Percentiles rank a stretch among this genome's conserved stretches.
Conservation (phyloP, 495 filamentous ascomycete genomes). For the Glarea lozoyensis region DNA sequence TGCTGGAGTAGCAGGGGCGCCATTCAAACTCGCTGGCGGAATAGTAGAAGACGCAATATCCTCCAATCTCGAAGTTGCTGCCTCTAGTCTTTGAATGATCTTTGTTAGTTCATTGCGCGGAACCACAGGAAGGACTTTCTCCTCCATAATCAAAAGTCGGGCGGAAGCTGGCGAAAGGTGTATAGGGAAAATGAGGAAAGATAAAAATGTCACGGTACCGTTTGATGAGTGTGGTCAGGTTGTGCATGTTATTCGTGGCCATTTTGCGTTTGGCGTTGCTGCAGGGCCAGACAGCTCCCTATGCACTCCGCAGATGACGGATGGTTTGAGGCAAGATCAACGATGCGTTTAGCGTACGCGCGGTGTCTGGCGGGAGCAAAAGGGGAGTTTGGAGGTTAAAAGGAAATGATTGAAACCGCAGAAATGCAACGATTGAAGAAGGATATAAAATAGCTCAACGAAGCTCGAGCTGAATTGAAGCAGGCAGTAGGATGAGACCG, state of each 20-base stretch:
- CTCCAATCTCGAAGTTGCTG: conserved; percentile 90
- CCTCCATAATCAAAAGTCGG: conserved; percentile 5
- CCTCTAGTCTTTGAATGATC: conserved; percentile 72
- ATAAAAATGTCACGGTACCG: conserved; percentile 56
- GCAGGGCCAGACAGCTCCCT: conserved; percentile 11
- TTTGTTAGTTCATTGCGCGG: conserved; percentile 30
- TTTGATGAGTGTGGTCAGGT: conserved; percentile 95
- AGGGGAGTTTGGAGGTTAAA: background rate
- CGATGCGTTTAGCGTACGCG: background rate
- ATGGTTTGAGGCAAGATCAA: conserved; percentile 12
- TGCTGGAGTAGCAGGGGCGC: conserved; percentile 24
- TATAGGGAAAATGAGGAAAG: conserved; percentile 5
- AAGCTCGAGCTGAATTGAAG: background rate
- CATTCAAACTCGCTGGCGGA: conserved; percentile 37
- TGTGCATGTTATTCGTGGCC: conserved; percentile 74
- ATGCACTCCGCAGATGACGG: conserved; percentile 9
- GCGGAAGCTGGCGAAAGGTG: conserved; percentile 1
- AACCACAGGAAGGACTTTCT: conserved; percentile 13
- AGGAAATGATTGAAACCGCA: background rate
- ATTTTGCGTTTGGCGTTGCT: conserved; percentile 29
- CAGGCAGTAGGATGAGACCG: background rate
- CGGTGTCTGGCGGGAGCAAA: background rate
- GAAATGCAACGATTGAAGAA: too few relatives aligned
- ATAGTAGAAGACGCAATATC: conserved; percentile 77
- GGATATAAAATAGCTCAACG: background rate